Evolutionary conservation across 1,139 yeast species (phyloP).

Genomic region (Suhomyces guaymorum): DNA sequence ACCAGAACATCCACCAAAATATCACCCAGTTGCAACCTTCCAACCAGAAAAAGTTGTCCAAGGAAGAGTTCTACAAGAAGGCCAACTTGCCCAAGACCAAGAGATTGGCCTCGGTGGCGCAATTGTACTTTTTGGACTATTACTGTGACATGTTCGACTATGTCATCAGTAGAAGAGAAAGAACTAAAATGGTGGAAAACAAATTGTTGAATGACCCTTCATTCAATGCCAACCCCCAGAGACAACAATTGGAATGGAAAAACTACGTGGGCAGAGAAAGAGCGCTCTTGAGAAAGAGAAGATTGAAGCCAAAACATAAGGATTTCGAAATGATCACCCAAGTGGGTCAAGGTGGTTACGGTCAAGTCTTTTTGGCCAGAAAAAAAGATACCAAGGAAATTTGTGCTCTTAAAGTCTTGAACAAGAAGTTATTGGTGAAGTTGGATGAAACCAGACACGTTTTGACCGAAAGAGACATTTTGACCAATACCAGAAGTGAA

Average conservation of each 20-base stretch:
- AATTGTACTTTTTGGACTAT: conserved; percentile 84
- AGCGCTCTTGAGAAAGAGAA: conserved; percentile 78
- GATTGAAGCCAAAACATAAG: conserved; percentile 89
- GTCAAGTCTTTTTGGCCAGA: conserved; percentile 92
- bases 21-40: conserved; percentile 36
- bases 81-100: conserved; percentile 77
- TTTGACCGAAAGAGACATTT: conserved; percentile 91
- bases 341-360: conserved; percentile 99
- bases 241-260: conserved; percentile 73
- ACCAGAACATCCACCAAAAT: conserved; percentile 30
- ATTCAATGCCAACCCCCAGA: conserved; percentile 35
- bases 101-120: conserved; percentile 83
- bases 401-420: conserved; percentile 91
- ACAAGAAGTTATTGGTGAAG: conserved; percentile 81
- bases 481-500: conserved; percentile 91
- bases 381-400: conserved; percentile 94
- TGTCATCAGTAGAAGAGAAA: conserved; percentile 80
- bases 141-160: conserved; percentile 96
- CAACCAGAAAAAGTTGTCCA: conserved; percentile 23
- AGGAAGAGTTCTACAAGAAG: conserved; percentile 54
- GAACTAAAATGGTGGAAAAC: conserved; percentile 66
- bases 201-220: conserved; percentile 51
- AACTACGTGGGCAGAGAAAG: conserved; percentile 84
- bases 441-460: conserved; percentile 96
- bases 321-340: conserved; percentile 97